Conservation (phyloP, 306 rosid genomes). For the Betula pendula region DNA sequence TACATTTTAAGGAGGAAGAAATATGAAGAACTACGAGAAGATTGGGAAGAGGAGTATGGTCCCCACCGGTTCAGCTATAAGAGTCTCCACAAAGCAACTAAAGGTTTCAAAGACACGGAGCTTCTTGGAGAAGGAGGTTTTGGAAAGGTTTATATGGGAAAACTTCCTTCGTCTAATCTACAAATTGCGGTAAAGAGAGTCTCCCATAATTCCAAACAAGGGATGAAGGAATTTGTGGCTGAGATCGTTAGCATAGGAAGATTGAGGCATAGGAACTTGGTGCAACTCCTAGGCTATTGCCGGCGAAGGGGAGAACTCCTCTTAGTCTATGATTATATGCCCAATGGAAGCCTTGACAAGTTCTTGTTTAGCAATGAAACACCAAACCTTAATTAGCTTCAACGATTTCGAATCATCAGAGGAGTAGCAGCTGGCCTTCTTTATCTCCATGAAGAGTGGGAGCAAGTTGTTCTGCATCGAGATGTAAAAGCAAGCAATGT, state of each 20-base stretch:
- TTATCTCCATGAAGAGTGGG: slow-evolving; percentile 47
- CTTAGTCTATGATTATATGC: slow-evolving; percentile 43
- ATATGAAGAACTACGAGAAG: too few species aligned
- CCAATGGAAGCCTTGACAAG: slow-evolving; percentile 10
- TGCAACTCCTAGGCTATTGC: too few species aligned
- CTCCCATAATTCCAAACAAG: slow-evolving; percentile 42
- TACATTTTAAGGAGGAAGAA: too few species aligned
- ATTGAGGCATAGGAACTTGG: too few species aligned
- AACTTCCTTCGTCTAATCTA: slow-evolving; percentile 11
- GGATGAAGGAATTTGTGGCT: slow-evolving; percentile 40
- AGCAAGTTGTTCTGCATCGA: too few species aligned
- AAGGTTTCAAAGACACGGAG: slow-evolving; percentile 27
- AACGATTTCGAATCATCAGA: background rate
- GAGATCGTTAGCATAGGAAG: slow-evolving; percentile 21
- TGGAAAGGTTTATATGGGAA: slow-evolving; percentile 20
- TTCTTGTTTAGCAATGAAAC: too few species aligned
- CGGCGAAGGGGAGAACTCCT: slow-evolving; percentile 2
- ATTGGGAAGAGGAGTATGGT: slow-evolving; percentile 21
- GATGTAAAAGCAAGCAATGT: too few species aligned
- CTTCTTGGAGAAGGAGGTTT: too few species aligned
- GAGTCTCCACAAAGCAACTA: slow-evolving; percentile 31
- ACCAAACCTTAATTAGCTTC: too few species aligned
- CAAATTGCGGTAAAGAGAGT: slow-evolving; percentile 41
- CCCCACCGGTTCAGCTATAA: slow-evolving; percentile 36
- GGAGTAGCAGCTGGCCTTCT: too few species aligned